Percentiles rank a stretch among this genome's conserved stretches.
phyloP scores from a whole-genome alignment of 1,284 basidiomycete genomes.

The Ganoderma multipileum region DNA sequence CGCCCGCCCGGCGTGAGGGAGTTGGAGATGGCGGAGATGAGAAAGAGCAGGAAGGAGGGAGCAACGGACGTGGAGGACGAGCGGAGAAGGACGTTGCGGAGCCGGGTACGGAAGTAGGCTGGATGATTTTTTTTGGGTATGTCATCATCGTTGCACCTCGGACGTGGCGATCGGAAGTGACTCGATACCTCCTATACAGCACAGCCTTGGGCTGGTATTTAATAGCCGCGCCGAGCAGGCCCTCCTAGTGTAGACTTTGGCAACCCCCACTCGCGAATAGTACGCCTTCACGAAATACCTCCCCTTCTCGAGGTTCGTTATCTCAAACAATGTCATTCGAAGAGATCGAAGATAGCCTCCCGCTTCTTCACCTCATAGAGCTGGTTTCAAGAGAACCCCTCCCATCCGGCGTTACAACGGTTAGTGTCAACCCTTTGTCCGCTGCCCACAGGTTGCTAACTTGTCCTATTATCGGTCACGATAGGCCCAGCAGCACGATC shows the following conservation, averaged over 20 bases:
- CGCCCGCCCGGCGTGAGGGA: not conserved
- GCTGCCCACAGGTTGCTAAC: not conserved
- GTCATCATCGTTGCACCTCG: not conserved
- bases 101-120: not conserved
- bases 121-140: not conserved
- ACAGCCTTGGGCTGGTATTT: not conserved
- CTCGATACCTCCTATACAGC: not conserved
- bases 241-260: not conserved
- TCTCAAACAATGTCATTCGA: not conserved
- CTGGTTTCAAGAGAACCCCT: not conserved
- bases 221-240: not conserved
- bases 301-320: not conserved
- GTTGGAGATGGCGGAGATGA: not conserved
- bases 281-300: not conserved
- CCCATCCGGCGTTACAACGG: not conserved
- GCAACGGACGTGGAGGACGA: not conserved
- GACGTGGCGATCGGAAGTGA: not conserved
- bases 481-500: not conserved
- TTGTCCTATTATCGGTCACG: not conserved
- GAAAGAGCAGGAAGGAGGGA: not conserved
- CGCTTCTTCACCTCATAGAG: not conserved
- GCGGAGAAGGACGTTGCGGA: not conserved
- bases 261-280: not conserved
- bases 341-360: not conserved
- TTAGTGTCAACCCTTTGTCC: not conserved